Evolutionary conservation across 1,139 yeast genomes (phyloP), one percentile per base, ranked within the genome.

Genomic region (Protomyces gravidus): DNA sequence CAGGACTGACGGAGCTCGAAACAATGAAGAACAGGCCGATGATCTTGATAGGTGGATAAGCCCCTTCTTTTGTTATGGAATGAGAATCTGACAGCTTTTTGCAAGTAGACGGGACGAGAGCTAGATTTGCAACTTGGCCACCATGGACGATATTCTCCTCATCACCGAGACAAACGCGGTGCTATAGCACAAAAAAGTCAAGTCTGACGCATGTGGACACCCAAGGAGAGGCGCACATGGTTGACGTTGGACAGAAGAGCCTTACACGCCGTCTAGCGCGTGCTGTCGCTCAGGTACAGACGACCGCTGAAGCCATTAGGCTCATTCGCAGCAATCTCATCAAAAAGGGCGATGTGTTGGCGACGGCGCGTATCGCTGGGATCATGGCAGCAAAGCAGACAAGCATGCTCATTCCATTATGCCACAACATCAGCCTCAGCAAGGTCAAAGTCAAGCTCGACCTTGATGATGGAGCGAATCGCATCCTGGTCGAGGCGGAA

Each of bases 1-100:
- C 81, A 0, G 82, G 78, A 2, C 65, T 78, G 51, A 79, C 74
- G 23, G 76, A 73, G 50, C 69, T 79, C 49, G 77, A 76, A 52
- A 71, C 72, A 40, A 67, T 74, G 70, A 75, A 78, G 52, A 79
- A 79, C 65, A 67, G 82, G 58, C 81, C 82, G 13, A 79, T 79
- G 82, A 78, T 79, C 48, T 66, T 79, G 64, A 79, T 79, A 61
- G 82, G 82, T 63, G 82, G 81, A 70, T 76, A 69, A 21, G 15
- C 51, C 17, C 36, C 36, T 15, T 19, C 48, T 11, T 2, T n/a
- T 17, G 15, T 30, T 17, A 25, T 21, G 45, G 1, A 40, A 17
- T 21, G 11, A 13, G 17, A 40, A n/a, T 19, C 45, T 40, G 45
- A 40, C 45, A 40, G 45, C 25, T 40, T 40, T n/a, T 19, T 17